Evolutionary conservation across 2,329 filamentous ascomycete genomes (phyloP), one percentile per base, ranked within the genome.

Genomic region (Claviceps humidiphila): DNA sequence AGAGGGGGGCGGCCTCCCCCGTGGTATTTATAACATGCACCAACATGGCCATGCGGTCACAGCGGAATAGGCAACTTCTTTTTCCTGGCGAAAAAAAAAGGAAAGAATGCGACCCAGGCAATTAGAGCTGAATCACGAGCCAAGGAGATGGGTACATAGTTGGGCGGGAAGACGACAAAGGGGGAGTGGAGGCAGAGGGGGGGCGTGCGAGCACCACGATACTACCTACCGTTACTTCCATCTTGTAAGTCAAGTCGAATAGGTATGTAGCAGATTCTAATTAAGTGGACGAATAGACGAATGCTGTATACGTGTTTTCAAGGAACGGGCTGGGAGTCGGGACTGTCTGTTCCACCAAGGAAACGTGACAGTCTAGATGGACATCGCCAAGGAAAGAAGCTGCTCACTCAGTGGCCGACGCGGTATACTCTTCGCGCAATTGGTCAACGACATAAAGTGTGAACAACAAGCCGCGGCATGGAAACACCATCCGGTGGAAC

Each of bases 1-100:
- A 55, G 24, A 11, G 1, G 30, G 30, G 30, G 4, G 8, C 9
- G 51, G 20, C 43, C 39, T 53, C 39, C 49, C 46, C 51, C 43
- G 30, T 48, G 40, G 52, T 55, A 55, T 55, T 55, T 55, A 55
- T 55, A 55, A 42, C n/a, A 47, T 52, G 47, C 41, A 52, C 46
- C n/a, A 50, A 55, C 49, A 55, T 55, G 44, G 24, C 14, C 16
- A 46, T 41, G 41, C 40, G 22, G 39, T 26, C 34, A 16, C 4
- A 40, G 43, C 26, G 17, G 8, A 44, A 50, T 40, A 42, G 39
- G 38, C 43, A 17, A 43, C 37, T 40, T 8, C 41, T 13, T 13
- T 45, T n/a, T 45, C 9, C 37, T 48, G 9, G 26, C 48, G 17
- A 48, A 48, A 44, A 4, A 48, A 43, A 41, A 49, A 46, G 14